Base-by-base conservation (phyloP, 1,284 basidiomycete genomes). In the Ustilago bromivora region DNA sequence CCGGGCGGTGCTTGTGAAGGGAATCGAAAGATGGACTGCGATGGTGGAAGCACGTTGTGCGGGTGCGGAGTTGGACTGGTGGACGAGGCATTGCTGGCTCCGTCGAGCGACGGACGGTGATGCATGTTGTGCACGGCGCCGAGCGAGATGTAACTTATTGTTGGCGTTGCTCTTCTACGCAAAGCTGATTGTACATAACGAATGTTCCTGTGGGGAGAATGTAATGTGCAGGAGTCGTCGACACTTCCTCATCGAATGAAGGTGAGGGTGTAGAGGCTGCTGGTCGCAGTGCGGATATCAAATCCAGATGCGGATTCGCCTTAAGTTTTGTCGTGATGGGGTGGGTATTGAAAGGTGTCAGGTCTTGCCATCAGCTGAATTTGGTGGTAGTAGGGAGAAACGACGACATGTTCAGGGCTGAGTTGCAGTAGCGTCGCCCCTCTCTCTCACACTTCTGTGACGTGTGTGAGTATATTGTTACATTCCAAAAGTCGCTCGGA, bases 11-110 rank as follows among this genome's bases (percentile, higher is more conserved):
- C 23, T 17, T 73, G 71, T 4, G 71, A 67, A 5, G 71, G 71
- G 23, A 73, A 73, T 41, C 71, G 71, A 19, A 73, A 58, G 5
- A 65, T 73, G 3, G 65, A 67, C n/a, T 68, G 71, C 32, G 71
- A 61, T 8, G 65, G 65, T 9, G 71, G 71, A 19, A 73, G 58
- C 65, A 73, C 61, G 61, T 68, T 73, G 34, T 57, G 55, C n/a
- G 46, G 12, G 13, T 57, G 9, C 19, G 41, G 46, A 13, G 56
- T 52, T 35, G 62, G 59, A 23, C 51, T 49, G 10, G 70, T 60
- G 19, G 70, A 64, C 15, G 60, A 40, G 19, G 70, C 19, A 53
- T 34, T 57, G 7, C 64, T 51, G 19, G 31, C 19, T 43, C 58
- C 61, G 54, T 68, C 61, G 0, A 47, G 63, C 8, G 63, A 66